A percentile compares a stretch with the other conserved stretches of the same genome.
Evolutionary conservation across 2,329 filamentous ascomycete genomes (phyloP).

Genomic region (Magnaporthiopsis poae): DNA sequence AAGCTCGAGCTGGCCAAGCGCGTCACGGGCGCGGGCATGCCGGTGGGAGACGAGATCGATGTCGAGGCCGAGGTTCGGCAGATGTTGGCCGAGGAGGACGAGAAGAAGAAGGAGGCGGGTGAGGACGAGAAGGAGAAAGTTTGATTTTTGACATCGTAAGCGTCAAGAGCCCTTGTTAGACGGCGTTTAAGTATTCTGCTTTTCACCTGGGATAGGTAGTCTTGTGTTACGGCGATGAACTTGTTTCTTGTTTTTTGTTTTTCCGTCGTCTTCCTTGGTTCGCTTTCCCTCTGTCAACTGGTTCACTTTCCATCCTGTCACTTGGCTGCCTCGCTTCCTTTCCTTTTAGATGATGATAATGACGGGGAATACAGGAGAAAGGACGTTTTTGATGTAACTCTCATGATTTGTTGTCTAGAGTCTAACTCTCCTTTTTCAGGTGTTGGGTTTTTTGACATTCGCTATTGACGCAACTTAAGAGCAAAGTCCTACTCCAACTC

Average conservation of each 20-base stretch:
- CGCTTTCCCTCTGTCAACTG: too few species aligned
- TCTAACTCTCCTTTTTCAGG: background rate
- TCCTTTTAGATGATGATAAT: background rate
- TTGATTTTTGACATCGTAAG: background rate
- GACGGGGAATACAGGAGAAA: background rate
- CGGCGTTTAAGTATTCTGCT: background rate
- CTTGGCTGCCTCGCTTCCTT: background rate
- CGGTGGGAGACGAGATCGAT: constrained; percentile 1
- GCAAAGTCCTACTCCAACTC: too few species aligned
- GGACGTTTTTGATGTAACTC: background rate
- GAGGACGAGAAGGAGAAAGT: background rate
- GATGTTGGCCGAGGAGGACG: constrained; percentile 3
- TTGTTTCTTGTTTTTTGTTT: background rate
- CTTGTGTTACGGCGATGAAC: background rate
- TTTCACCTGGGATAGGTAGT: background rate
- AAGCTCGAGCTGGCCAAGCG: constrained; percentile 77
- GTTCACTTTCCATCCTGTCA: too few species aligned
- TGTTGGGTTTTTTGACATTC: background rate
- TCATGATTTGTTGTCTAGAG: background rate
- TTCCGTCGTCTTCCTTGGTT: too few species aligned
- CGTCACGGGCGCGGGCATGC: constrained; percentile 31
- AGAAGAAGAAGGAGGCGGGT: background rate
- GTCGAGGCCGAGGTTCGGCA: constrained; percentile 6
- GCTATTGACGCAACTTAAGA: too few species aligned
- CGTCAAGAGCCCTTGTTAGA: background rate